Evolutionary conservation across 768 basidiomycete species (phyloP), one percentile per base, ranked within the genome.

Genomic region (Fomitopsis serialis): DNA sequence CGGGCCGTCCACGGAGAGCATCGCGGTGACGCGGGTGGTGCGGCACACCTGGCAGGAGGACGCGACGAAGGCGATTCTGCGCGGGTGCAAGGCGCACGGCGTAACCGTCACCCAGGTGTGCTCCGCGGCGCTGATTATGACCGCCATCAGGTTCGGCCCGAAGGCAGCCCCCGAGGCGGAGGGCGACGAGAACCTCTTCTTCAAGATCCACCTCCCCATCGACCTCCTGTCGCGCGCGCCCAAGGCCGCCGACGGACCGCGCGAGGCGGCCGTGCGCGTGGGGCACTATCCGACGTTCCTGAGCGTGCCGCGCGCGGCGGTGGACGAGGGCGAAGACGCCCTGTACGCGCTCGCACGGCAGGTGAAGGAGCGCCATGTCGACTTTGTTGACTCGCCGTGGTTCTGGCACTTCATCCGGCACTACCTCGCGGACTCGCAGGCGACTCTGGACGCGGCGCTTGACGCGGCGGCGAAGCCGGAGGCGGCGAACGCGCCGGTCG

Each of bases 371-470:
- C 21, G 29, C 12, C 46, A 47, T 22, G 24, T 25, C n/a, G 46
- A 4, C 25, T 27, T 47, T n/a, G 27, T 47, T 12, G n/a, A 47
- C 11, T 47, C 46, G n/a, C 46, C 46, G n/a, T 47, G 32, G 25
- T 47, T 47, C 46, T 47, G 46, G 46, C 46, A 47, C 46, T 19
- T 32, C 46, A 47, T 47, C 29, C 24, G 24, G 9, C 46, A 47
- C 46, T 45, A 45, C 32, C 29, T 34, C 46, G 10, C 32, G n/a
- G 24, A 47, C 32, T 34, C 27, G n/a, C 29, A 47, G 27, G 27
- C 21, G 32, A 47, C 9, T 11, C 19, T 29, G 9, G 24, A 27
- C 19, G 17, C 46, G 6, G 44, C 44, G 24, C 24, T 22, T 17
- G 22, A 45, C 7, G 17, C 32, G 5, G 46, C 29, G 13, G 21